Evolutionary conservation across 352 stramenopile species (phyloP).

Genomic region (Globisporangium heterothallicum): DNA sequence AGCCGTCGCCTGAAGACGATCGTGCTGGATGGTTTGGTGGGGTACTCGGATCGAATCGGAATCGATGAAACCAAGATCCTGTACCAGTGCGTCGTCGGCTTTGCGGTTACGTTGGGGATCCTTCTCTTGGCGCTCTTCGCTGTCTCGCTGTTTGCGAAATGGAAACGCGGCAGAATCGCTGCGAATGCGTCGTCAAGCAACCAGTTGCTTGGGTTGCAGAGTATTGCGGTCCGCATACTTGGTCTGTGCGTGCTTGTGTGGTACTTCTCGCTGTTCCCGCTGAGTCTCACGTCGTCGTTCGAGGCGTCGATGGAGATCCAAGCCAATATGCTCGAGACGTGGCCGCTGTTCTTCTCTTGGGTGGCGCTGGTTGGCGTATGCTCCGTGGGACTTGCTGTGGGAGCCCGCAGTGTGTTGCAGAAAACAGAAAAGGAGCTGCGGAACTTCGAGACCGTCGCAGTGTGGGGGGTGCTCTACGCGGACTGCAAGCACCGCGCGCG

Average conservation of each 20-base stretch:
- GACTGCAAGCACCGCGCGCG: slow-evolving; percentile 23
- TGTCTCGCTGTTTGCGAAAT: slow-evolving; percentile 7
- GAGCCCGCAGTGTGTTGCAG: slow-evolving; percentile 14
- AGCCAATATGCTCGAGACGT: slow-evolving; percentile 14
- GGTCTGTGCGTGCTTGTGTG: slow-evolving; percentile 34
- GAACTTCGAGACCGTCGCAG: slow-evolving; percentile 16
- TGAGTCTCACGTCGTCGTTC: slow-evolving; percentile 28
- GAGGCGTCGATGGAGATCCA: slow-evolving; percentile 24
- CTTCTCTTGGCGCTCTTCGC: slow-evolving; percentile 15
- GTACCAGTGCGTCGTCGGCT: slow-evolving; percentile 18
- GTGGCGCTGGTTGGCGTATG: slow-evolving; percentile 22
- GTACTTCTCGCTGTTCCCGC: slow-evolving; percentile 33
- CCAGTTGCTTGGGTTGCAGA: slow-evolving; percentile 11
- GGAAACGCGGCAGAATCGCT: background rate
- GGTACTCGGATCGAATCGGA: slow-evolving; percentile 28
- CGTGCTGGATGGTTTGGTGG: slow-evolving; percentile 17
- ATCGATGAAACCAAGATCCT: slow-evolving; percentile 21
- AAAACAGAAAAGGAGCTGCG: slow-evolving; percentile 22
- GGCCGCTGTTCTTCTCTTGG: slow-evolving; percentile 15
- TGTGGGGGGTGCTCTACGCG: slow-evolving; percentile 36
- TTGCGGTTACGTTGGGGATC: slow-evolving; percentile 19
- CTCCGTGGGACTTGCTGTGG: slow-evolving; percentile 11
- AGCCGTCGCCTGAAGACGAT: slow-evolving; percentile 17
- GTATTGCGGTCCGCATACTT: slow-evolving; percentile 24
- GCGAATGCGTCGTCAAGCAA: slow-evolving; percentile 1